Evolutionary conservation across 2,329 filamentous ascomycete genomes (phyloP), one percentile per base, ranked within the genome.

Genomic region (Cercospora canescens): DNA sequence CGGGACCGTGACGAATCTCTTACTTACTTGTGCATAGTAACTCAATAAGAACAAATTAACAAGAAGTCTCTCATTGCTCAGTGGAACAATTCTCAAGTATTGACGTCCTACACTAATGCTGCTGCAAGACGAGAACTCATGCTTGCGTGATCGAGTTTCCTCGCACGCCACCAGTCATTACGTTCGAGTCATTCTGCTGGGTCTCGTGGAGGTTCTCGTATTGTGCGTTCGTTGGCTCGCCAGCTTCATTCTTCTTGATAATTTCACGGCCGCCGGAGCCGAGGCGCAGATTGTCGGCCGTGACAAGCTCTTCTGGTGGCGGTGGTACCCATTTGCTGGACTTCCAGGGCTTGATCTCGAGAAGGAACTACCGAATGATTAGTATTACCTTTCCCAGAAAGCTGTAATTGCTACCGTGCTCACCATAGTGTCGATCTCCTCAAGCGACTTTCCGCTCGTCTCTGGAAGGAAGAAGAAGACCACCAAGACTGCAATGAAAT

Each of bases 381-480:
- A 35, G 16, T 39, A 16, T n/a, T 24, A 6, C 1, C 34, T 21
- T 24, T 24, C 32, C 14, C 2, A 30, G 30, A 6, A 4, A 32
- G 32, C 4, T 4, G 57, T 34, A 16, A 35, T 14, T 24, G 26
- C 8, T 16, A 14, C 14, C 7, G 52, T 2, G 14, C 37, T 45
- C 16, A 60, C 57, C 71, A 76, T 76, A 1, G 71, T 72, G 50
- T 78, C 76, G 24, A 76, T 77, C 62, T 77, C 76, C 64, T 78
- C 76, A 5, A 78, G 67, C 4, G 69, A 72, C 12, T 73, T 69
- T 4, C 76, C 76, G 34, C 74, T 70, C 8, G 71, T 74, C 37
- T 78, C 76, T 3, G 71, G 73, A 1, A 77, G 69, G 66, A 76
- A 76, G 69, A 76, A 77, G 67, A 72, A 76, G 4, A 74, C 70